These are phyloP conservation scores for Lecanoromycetidae sp. DNA, from an alignment of 2,329 filamentous ascomycete species.

Conservation along the genomic window DNA sequence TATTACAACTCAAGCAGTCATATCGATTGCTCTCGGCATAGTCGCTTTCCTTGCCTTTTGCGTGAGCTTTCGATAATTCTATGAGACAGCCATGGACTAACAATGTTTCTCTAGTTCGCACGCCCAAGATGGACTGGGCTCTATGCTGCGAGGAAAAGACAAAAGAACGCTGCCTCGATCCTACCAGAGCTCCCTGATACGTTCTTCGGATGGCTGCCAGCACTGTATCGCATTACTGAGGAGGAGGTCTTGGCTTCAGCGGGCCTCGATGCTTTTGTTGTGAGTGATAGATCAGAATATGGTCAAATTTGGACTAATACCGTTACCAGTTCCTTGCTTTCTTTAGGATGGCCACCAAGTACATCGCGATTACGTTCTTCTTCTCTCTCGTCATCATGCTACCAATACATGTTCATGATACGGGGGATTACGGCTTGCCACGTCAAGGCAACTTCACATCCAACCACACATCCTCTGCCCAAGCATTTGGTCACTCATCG, in stretches of 20 bases:
- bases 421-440: slow-evolving; percentile 29
- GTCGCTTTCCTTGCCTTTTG: slow-evolving; percentile 67
- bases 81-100: slow-evolving; percentile 22
- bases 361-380: slow-evolving; percentile 67
- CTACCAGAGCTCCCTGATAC: slow-evolving; percentile 72
- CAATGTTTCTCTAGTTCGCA: slow-evolving; percentile 64
- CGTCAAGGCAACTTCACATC: slow-evolving; percentile 8
- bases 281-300: slow-evolving; percentile 30
- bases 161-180: slow-evolving; percentile 49
- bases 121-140: slow-evolving; percentile 84
- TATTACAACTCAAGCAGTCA: slow-evolving; percentile 45
- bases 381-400: slow-evolving; percentile 70
- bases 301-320: slow-evolving; percentile 1
- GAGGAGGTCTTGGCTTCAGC: slow-evolving; percentile 82
- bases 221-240: slow-evolving; percentile 71
- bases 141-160: slow-evolving; percentile 78
- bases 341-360: slow-evolving; percentile 86
- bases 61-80: slow-evolving; percentile 38
- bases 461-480: not conserved
- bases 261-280: slow-evolving; percentile 87
- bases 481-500: not conserved
- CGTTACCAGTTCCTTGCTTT: slow-evolving; percentile 63
- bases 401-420: slow-evolving; percentile 67
- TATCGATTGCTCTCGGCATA: slow-evolving; percentile 59
- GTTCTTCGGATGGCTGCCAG: slow-evolving; percentile 87